Evolutionary conservation across 164 flowering plant genomes (phyloP), one percentile per base, ranked within the genome.

Genomic region (Macadamia integrifolia): DNA sequence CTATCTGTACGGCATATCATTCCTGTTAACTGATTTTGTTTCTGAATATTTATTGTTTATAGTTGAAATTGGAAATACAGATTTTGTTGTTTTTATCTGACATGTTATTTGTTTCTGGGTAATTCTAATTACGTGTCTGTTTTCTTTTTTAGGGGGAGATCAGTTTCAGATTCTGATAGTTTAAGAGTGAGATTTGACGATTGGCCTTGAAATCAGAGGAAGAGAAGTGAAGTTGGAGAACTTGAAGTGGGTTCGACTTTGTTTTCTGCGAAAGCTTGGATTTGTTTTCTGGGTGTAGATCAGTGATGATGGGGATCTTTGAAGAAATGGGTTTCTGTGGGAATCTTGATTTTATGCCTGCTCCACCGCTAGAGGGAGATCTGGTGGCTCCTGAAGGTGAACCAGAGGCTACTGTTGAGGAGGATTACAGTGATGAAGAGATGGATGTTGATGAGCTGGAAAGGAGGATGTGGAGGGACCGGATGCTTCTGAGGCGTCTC

Each of bases 381-480:
- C 59, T 70, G 11, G 66, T 70, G 11, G 66, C 46, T 18, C 78
- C 75, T 0, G 85, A 75, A 65, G 29, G 67, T 44, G 82, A 82
- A 53, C 73, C 81, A 12, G 87, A 84, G 76, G 73, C 78, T 0
- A 72, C 68, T 6, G 79, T 66, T 10, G 77, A 84, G 42, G 86
- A 85, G 30, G 88, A 84, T 46, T 79, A 76, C 59, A 74, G 76
- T 29, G 88, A 84, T 50, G 88, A 84, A 11, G 88, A 84, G 72
- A 76, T 78, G 31, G 88, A 82, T 58, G 84, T 81, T 6, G 88
- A 84, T 50, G 86, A 84, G 32, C 80, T 84, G 5, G 88, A 84
- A 80, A 76, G 84, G 77, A 77, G 86, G 74, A 75, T 82, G 82
- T 84, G 88, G 88, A 74, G 76, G 71, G 83, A 84, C 62, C 68